These are phyloP conservation scores for Cadophora gregata DNA, from an alignment of 2,329 filamentous ascomycete species.

Conservation along the genomic window DNA sequence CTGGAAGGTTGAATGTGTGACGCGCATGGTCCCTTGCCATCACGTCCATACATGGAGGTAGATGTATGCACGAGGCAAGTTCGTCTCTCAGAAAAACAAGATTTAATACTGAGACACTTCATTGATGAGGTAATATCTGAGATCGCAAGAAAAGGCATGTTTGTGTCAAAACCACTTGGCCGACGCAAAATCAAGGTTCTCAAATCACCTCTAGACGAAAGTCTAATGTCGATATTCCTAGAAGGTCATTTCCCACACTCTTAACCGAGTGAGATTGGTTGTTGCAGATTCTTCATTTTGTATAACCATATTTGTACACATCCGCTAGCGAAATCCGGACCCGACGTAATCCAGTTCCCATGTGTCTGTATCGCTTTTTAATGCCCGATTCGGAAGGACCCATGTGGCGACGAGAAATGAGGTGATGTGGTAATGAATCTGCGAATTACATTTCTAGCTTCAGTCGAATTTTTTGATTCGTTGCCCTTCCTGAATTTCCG, in stretches of 20 bases:
- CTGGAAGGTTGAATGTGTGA: neutral
- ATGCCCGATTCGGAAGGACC: neutral
- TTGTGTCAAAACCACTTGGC: neutral
- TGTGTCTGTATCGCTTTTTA: neutral
- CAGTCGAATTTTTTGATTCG: neutral
- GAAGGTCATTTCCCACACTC: too few relatives aligned
- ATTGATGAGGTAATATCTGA: neutral
- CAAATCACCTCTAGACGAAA: neutral
- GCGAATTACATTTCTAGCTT: neutral
- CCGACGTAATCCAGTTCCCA: neutral
- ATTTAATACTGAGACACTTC: neutral
- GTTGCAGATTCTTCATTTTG: neutral
- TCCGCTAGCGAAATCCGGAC: neutral
- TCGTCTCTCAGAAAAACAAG: too few relatives aligned
- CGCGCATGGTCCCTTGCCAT: neutral
- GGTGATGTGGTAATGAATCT: neutral
- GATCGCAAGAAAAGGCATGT: neutral
- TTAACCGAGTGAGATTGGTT: neutral
- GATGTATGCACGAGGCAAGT: too few relatives aligned
- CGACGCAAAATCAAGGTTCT: neutral
- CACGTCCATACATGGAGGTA: too few relatives aligned
- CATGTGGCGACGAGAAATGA: slow-evolving; percentile 1
- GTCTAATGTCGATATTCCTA: neutral
- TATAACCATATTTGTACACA: neutral
- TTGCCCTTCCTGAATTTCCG: neutral